These are phyloP conservation scores for Conticribra weissflogii DNA, from an alignment of 108 stramenopile species.

Conservation along the genomic window DNA sequence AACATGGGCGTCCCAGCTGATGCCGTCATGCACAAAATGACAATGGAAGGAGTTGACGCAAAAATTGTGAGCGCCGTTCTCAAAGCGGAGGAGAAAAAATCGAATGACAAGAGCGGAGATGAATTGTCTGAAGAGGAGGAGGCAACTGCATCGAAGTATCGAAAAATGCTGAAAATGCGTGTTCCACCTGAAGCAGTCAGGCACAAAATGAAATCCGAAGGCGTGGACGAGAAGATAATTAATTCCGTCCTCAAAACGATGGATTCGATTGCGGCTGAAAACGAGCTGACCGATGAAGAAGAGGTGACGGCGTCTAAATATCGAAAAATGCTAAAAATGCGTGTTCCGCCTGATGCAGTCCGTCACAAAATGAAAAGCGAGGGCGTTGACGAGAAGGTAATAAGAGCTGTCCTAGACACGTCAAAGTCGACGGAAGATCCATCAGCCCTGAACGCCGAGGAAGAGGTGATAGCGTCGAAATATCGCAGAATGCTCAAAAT, in stretches of 20 bases:
- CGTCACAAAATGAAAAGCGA: conserved; percentile 68
- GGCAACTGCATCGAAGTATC: conserved; percentile 31
- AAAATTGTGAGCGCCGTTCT: conserved; percentile 51
- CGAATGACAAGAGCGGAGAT: too few species aligned
- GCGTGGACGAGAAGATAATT: conserved; percentile 48
- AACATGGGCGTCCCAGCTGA: conserved; percentile 68
- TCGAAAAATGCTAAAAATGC: conserved; percentile 47
- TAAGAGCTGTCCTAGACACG: conserved; percentile 44
- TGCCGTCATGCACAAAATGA: conserved; percentile 69
- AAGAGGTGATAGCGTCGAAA: conserved; percentile 28
- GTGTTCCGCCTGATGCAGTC: conserved; percentile 64
- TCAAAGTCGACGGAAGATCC: not conserved
- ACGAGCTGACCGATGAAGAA: conserved; percentile 19
- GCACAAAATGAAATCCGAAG: conserved; percentile 69
- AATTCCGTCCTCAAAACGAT: conserved; percentile 32
- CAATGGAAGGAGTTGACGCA: conserved; percentile 51
- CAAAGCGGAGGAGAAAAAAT: too few species aligned
- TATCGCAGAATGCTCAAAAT: conserved; percentile 52
- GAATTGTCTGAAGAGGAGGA: conserved; percentile 31
- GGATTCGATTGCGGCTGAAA: not conserved
- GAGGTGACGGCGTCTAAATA: conserved; percentile 33
- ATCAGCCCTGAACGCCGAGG: conserved; percentile 8
- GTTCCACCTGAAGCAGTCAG: conserved; percentile 64
- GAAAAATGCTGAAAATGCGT: conserved; percentile 66
- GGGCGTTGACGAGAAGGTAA: conserved; percentile 47